Base-by-base conservation (phyloP, 2,329 filamentous ascomycete species). In the Trichophyton verrucosum region DNA sequence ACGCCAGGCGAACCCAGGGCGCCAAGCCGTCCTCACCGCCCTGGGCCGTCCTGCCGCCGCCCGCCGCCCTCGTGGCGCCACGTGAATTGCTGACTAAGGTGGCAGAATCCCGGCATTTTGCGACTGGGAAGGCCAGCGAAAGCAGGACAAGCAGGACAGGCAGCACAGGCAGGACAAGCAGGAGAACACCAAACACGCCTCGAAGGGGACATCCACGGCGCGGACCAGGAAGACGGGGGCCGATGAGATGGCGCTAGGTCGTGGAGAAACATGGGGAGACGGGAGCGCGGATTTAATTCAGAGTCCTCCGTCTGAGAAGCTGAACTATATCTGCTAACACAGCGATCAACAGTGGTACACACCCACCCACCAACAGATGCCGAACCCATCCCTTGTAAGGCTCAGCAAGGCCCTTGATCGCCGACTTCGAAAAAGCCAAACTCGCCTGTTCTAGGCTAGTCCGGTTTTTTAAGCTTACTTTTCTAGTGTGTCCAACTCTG, bases 11-110 rank as follows among this genome's bases (percentile, higher is more conserved):
- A 30, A 7, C 27, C 22, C 47, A 51, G 20, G 24, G 3, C 22
- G 22, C 49, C 49, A 53, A 53, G 49, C 1, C 49, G 2, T 53
- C 17, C 8, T 53, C 49, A 53, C 49, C 49, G 49, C 49, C 49
- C 49, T 53, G 49, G 49, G 20, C 47, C 47, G 47, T 15, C 20
- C 47, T 30, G 47, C 47, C 47, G 47, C 47, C 20, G 20, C 20
- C 47, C 20, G 47, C 27, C 27, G 22, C 49, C 49, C 49, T 53
- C 49, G 49, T 53, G 49, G 49, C 49, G 49, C 49, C 49, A 53
- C 49, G 49, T 53, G 49, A 53, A 24, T 20, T 20, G 44, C 44
- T 47, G 44, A 47, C 44, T 47, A 47, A 47, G 17, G n/a, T 6
- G 17, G 6, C 40, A 17, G 40, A n/a, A 44, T n/a, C 40, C 40